phyloP scores from a whole-genome alignment of 169 alveolate genomes.

The Cryptosporidium tyzzeri region DNA sequence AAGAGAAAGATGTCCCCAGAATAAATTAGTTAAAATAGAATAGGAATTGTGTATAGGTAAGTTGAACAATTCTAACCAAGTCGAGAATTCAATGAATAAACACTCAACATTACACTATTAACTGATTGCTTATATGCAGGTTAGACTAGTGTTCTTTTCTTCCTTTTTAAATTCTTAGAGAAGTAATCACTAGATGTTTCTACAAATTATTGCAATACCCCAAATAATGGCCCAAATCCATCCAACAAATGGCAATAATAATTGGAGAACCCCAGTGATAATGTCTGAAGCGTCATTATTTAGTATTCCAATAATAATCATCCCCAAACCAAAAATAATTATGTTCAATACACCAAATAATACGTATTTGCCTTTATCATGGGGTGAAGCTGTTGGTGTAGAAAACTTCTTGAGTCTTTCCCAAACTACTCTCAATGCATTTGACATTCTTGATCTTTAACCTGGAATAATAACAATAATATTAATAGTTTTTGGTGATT shows the following conservation, averaged over 20 bases:
- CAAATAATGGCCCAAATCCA: conserved; percentile 88
- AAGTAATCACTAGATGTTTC: conserved; percentile 12
- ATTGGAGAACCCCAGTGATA: conserved; percentile 83
- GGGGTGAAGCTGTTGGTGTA: conserved; percentile 29
- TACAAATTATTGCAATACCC: conserved; percentile 84
- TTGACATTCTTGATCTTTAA: conserved; percentile 10
- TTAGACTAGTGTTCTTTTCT: not conserved
- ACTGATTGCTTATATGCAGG: not conserved
- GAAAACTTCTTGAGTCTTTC: conserved; percentile 53
- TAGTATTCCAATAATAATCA: conserved; percentile 81
- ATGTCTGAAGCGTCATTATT: conserved; percentile 85
- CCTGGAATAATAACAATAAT: not conserved
- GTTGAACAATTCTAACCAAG: not conserved
- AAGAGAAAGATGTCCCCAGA: conserved; percentile 1
- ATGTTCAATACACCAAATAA: conserved; percentile 81
- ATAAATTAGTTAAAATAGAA: not conserved
- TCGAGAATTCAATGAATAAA: not conserved
- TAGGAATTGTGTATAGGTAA: conserved; percentile 4
- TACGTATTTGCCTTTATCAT: conserved; percentile 64
- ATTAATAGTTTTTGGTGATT: not conserved
- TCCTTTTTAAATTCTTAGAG: not conserved
- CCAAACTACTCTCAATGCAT: conserved; percentile 28
- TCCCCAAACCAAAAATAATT: conserved; percentile 85
- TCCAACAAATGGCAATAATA: conserved; percentile 84
- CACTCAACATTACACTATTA: too few species aligned